Conservation (phyloP, 306 rosid genomes). For the apple (Malus domestica) region DNA sequence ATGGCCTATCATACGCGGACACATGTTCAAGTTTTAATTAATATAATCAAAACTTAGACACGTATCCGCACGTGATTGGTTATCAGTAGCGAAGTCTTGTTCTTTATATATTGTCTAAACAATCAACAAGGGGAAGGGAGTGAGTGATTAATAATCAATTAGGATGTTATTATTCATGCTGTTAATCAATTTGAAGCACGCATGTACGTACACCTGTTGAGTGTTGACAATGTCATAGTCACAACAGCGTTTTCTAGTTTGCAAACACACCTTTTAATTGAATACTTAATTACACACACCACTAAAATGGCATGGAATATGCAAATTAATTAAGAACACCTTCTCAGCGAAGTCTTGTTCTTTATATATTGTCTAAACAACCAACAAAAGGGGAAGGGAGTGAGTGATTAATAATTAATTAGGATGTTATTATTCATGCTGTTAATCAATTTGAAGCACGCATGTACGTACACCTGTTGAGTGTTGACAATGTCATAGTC, state of each 20-base stretch:
- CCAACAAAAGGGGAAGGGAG: too few species aligned
- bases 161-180: neutral
- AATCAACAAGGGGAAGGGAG: neutral
- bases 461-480: neutral
- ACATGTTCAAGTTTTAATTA: too few species aligned
- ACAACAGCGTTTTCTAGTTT: constrained; percentile 9
- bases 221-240: constrained; percentile 3
- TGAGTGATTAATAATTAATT: neutral
- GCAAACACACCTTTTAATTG: neutral
- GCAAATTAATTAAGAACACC: neutral
- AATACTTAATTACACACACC: neutral
- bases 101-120: too few species aligned
- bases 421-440: neutral
- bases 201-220: neutral
- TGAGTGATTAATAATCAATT: neutral
- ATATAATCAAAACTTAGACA: too few species aligned
- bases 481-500: constrained; percentile 4
- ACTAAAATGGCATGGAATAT: too few species aligned
- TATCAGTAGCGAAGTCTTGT: too few species aligned
- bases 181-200: neutral
- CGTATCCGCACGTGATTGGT: too few species aligned
- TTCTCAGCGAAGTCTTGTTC: too few species aligned
- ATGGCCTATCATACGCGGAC: too few species aligned
- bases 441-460: neutral
- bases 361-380: too few species aligned